Conservation (phyloP, 2,329 filamentous ascomycete species). For the Monosporascus sp. region DNA sequence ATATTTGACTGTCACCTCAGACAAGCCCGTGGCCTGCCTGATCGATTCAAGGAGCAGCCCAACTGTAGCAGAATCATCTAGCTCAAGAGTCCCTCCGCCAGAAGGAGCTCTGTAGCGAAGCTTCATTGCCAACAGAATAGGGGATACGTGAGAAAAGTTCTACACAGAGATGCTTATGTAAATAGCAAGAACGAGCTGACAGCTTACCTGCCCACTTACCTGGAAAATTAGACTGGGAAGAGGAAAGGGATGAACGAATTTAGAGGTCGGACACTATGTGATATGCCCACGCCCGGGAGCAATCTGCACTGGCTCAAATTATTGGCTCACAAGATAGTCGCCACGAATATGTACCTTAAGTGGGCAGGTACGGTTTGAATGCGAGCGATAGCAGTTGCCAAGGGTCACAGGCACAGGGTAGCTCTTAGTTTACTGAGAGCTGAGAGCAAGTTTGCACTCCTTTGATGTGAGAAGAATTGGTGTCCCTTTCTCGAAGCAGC, state of each 20-base stretch:
- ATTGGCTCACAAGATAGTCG: no score
- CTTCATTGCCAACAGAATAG: slow-evolving; percentile 47
- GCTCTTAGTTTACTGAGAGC: no score
- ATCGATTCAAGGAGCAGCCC: slow-evolving; percentile 56
- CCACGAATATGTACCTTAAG: no score
- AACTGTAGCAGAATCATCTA: slow-evolving; percentile 64
- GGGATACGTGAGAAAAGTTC: not conserved
- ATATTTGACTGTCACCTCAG: slow-evolving; percentile 71
- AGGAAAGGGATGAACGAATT: no score
- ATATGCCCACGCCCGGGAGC: no score
- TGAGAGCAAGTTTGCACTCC: no score
- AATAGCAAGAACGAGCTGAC: not conserved
- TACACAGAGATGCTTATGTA: not conserved
- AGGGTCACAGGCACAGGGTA: no score
- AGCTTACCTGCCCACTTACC: not conserved
- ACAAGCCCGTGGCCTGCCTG: slow-evolving; percentile 57
- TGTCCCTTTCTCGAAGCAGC: not conserved
- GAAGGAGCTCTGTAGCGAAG: slow-evolving; percentile 70
- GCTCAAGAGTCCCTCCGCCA: slow-evolving; percentile 64
- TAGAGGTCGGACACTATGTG: no score
- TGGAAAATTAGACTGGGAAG: not conserved
- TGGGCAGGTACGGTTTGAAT: no score
- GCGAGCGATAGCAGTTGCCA: no score
- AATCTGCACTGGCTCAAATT: no score
- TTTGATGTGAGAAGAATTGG: no score